Base-by-base conservation (phyloP, 164 flowering plant species). In the Aristolochia contorta region DNA sequence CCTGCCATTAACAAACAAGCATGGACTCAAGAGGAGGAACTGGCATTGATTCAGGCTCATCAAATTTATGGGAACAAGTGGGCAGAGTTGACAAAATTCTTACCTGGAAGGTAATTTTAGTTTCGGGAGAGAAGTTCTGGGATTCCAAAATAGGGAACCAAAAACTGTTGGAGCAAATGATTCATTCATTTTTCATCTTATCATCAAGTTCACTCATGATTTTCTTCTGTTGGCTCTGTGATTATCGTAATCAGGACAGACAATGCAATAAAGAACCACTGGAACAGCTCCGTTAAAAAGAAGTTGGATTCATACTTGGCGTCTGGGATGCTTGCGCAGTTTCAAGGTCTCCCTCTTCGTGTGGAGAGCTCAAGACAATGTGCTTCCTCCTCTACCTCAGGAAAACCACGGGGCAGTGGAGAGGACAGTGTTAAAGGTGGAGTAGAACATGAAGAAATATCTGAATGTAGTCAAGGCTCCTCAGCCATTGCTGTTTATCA, bases 261-360 rank as follows among this genome's bases (percentile, higher is more conserved):
- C 82, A 94, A 94, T 85, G 79, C 97, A n/a, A 94, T 94, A 64
- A 94, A 94, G 77, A 94, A 94, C 70, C 99, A 94, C 57, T 94
- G 99, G 99, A 84, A 93, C 76, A 86, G 94, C 74, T 93, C 99
- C 43, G 96, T 93, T 18, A 90, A 86, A 68, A 93, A 90, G 86
- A 93, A 88, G 75, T 43, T 90, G 71, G 96, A 84, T 53, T 79
- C 87, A 18, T 93, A 86, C 72, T 55, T 80, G 71, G 83, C 87
- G 18, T 86, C 99, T 30, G 99, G 96, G 50, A 72, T 86, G 53
- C 80, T 91, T 56, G 72, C 81, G 37, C 91, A 90, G 74, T 78
- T 72, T 46, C 78, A 68, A 61, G 79, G 69, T 53, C 70, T 79
- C 62, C 79, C 88, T 60, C 74, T 37, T 37, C 43, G 66, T 71